Percentiles rank a stretch among this genome's conserved stretches.
Evolutionary conservation across 805 yeast genomes (phyloP).

Genomic region (Candida koratica): DNA sequence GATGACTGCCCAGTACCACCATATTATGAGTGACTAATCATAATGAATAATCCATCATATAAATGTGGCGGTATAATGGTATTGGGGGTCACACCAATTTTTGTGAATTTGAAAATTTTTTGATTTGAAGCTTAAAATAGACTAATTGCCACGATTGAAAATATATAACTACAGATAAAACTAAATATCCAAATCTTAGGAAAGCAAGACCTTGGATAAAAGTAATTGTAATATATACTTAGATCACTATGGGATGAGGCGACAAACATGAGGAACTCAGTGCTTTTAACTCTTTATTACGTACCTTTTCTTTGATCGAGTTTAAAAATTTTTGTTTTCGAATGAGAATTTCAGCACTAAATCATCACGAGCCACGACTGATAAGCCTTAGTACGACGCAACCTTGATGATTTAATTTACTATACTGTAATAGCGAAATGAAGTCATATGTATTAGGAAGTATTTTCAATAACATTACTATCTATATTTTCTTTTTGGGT

Average conservation of each 20-base stretch:
- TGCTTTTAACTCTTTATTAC: not conserved
- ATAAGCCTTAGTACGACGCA: no score
- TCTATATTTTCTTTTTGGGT: conserved; percentile 1
- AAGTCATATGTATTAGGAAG: no score
- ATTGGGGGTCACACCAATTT: no score
- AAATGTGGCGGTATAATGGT: not conserved
- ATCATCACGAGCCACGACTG: conserved; percentile 4
- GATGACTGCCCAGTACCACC: not conserved
- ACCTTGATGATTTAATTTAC: no score
- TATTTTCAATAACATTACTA: not conserved
- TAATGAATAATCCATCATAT: not conserved
- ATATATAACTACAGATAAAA: not conserved
- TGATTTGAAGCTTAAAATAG: not conserved
- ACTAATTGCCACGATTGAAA: not conserved
- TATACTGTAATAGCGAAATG: no score
- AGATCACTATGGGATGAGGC: no score
- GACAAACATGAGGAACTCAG: no score
- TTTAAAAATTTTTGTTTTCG: conserved; percentile 7
- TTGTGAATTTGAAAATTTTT: not conserved
- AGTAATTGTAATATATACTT: no score
- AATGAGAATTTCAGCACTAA: conserved; percentile 7
- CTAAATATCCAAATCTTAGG: not conserved
- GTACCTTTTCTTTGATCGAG: conserved; percentile 8
- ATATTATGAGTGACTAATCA: no score
- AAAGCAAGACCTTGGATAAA: no score